A percentile compares a stretch with the other conserved stretches of the same genome.
Evolutionary conservation across 768 basidiomycete genomes (phyloP).

Genomic region (Sarcodon aspratus): DNA sequence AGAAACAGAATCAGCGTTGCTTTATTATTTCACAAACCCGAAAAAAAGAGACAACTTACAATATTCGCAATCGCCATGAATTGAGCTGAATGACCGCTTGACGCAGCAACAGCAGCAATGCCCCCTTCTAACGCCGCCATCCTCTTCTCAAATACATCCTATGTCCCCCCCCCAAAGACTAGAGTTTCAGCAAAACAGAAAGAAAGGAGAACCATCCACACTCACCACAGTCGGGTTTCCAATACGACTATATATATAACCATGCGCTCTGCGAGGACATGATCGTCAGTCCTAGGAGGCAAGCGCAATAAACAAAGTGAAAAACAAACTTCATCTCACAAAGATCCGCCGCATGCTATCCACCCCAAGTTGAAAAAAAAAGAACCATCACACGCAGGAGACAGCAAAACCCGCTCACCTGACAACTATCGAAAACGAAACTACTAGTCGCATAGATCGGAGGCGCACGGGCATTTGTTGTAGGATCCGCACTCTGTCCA

Average conservation of each 20-base stretch:
- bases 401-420: constrained; percentile 24
- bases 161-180: neutral
- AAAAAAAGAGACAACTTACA: constrained; percentile 19
- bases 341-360: constrained; percentile 60
- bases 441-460: constrained; percentile 71
- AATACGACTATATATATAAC: constrained; percentile 59
- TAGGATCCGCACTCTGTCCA: constrained; percentile 50
- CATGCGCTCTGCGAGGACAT: constrained; percentile 27
- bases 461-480: constrained; percentile 63
- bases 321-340: constrained; percentile 51
- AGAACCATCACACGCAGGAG: neutral
- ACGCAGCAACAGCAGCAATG: constrained; percentile 58
- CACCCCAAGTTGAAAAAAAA: neutral
- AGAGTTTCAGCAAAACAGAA: too few species aligned
- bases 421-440: constrained; percentile 63
- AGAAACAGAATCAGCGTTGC: constrained; percentile 30
- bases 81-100: constrained; percentile 71
- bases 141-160: constrained; percentile 75
- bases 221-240: constrained; percentile 56
- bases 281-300: constrained; percentile 1
- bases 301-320: neutral
- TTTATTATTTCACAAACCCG: neutral
- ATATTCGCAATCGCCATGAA: constrained; percentile 58
- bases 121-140: constrained; percentile 78
- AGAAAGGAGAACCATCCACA: too few species aligned